Evolutionary conservation across 2,329 filamentous ascomycete genomes (phyloP).

Genomic region (Scytalidium lignicola): DNA sequence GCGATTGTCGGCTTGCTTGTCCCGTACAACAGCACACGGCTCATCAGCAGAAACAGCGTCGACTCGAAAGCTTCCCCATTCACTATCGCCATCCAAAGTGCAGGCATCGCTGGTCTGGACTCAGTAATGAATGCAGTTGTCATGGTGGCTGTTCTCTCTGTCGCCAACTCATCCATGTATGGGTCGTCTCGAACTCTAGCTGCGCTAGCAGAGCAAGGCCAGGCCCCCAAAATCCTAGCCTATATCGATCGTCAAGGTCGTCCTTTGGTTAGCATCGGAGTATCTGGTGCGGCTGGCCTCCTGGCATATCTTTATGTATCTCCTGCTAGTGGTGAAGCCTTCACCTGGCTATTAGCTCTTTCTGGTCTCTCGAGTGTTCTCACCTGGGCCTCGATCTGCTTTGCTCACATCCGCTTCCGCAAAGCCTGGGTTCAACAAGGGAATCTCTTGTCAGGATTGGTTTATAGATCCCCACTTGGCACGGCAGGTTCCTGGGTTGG

Average conservation of each 20-base stretch:
- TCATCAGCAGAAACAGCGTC: slow-evolving; percentile 54
- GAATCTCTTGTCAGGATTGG: slow-evolving; percentile 55
- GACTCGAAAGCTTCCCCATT: slow-evolving; percentile 81
- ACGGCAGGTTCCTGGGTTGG: slow-evolving; percentile 58
- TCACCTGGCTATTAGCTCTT: slow-evolving; percentile 75
- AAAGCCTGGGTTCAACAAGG: slow-evolving; percentile 64
- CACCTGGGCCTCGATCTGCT: slow-evolving; percentile 79
- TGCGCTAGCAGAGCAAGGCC: slow-evolving; percentile 81
- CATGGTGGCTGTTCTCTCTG: slow-evolving; percentile 81
- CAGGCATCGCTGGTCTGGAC: slow-evolving; percentile 74
- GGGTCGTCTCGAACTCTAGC: slow-evolving; percentile 86
- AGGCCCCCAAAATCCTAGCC: slow-evolving; percentile 70
- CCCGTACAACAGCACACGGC: slow-evolving; percentile 59
- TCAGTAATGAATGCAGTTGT: slow-evolving; percentile 93
- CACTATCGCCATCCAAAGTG: slow-evolving; percentile 84
- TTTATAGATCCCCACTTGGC: slow-evolving; percentile 57
- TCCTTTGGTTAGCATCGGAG: slow-evolving; percentile 65
- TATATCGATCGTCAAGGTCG: slow-evolving; percentile 82
- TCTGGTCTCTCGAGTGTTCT: slow-evolving; percentile 70
- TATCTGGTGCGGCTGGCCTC: slow-evolving; percentile 63
- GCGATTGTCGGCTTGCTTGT: slow-evolving; percentile 79
- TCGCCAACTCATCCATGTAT: slow-evolving; percentile 89
- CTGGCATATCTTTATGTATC: slow-evolving; percentile 73
- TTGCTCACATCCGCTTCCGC: slow-evolving; percentile 88
- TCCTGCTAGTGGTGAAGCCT: slow-evolving; percentile 47